Conservation (phyloP, 352 stramenopile species). For the Hyaloperonospora brassicae region DNA sequence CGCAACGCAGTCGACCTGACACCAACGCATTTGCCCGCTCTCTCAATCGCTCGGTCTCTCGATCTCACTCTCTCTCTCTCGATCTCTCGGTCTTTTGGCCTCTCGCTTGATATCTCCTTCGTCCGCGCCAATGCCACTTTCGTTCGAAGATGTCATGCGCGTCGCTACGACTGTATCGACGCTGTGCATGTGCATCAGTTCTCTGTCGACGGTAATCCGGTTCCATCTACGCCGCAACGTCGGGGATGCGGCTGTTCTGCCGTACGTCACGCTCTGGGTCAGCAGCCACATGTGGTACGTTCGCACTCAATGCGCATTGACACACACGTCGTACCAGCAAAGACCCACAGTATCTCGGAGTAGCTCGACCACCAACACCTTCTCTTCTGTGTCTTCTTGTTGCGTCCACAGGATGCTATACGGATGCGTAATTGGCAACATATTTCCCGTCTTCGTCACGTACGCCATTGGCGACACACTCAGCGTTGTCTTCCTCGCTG, state of each 20-base stretch:
- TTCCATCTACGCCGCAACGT: constrained; percentile 47
- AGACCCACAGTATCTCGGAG: no score
- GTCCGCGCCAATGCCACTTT: constrained; percentile 17
- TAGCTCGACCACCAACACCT: no score
- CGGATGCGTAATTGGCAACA: constrained; percentile 38
- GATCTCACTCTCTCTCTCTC: no score
- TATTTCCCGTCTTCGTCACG: constrained; percentile 44
- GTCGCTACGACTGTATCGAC: constrained; percentile 56
- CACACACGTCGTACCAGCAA: no score
- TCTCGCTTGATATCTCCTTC: no score
- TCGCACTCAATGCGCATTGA: background rate
- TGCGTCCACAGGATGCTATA: constrained; percentile 47
- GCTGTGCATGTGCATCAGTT: constrained; percentile 69
- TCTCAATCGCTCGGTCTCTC: no score
- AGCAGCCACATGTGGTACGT: constrained; percentile 71
- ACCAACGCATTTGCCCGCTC: background rate
- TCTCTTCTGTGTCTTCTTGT: constrained; percentile 3
- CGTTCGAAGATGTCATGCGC: constrained; percentile 46
- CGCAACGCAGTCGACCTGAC: background rate
- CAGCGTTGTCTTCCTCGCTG: constrained; percentile 37
- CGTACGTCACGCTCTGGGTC: constrained; percentile 56
- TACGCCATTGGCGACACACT: constrained; percentile 44
- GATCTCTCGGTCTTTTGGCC: no score
- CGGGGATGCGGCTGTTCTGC: constrained; percentile 36
- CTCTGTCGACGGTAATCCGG: constrained; percentile 35